phyloP scores from a whole-genome alignment of 139 green algal genomes.

The Volvox africanus region DNA sequence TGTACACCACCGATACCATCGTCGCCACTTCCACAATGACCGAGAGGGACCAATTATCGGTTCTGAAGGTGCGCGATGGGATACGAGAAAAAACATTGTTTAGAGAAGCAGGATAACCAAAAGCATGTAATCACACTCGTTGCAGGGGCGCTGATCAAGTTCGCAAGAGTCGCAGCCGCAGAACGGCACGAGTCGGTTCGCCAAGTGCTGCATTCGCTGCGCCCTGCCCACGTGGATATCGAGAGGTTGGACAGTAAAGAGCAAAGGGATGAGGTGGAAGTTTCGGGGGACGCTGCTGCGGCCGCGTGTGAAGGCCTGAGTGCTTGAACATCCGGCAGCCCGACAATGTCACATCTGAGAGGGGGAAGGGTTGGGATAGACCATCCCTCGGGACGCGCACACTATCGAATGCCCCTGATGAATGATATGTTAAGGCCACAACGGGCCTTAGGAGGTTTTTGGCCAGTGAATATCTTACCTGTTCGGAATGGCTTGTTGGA shows the following conservation, averaged over 20 bases:
- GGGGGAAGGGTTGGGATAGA: no score
- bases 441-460: no score
- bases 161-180: background rate
- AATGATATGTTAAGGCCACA: no score
- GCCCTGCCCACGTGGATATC: background rate
- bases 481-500: no score
- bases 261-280: background rate
- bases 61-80: background rate
- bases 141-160: slow-evolving; percentile 17
- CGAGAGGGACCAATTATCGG: background rate
- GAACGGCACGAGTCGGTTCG: background rate
- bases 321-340: no score
- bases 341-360: no score
- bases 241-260: slow-evolving; percentile 7
- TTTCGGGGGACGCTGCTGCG: no score
- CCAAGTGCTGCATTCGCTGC: background rate
- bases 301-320: no score
- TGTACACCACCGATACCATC: background rate
- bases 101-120: background rate
- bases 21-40: background rate
- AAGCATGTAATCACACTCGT: background rate
- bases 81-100: background rate
- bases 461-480: no score
- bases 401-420: no score
- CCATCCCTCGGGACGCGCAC: no score